These are phyloP conservation scores for Dalbergia cultrata DNA, from an alignment of 306 rosid genomes.

Conservation along the genomic window DNA sequence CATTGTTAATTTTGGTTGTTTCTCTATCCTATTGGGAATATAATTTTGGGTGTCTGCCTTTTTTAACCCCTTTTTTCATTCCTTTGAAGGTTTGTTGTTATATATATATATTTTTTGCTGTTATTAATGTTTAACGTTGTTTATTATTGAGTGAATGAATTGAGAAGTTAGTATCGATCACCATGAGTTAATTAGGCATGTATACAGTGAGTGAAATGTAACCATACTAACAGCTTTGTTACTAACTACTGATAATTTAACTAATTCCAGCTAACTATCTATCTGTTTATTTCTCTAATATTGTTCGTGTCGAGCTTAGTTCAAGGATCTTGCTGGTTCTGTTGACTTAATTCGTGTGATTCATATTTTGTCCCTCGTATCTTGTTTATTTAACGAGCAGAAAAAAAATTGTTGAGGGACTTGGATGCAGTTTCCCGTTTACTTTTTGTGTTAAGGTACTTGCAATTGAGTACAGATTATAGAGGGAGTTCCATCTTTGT, in stretches of 20 bases:
- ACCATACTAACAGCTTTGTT: too few species aligned
- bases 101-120: background rate
- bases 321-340: slow-evolving; percentile 36
- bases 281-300: background rate
- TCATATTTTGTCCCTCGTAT: too few species aligned
- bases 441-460: too few species aligned
- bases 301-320: background rate
- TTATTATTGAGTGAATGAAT: background rate
- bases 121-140: background rate
- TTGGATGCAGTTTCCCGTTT: too few species aligned
- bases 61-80: background rate
- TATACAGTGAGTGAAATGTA: too few species aligned
- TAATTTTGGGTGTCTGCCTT: slow-evolving; percentile 26
- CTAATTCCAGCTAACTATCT: too few species aligned
- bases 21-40: background rate
- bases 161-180: background rate
- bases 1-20: background rate
- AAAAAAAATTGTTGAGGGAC: too few species aligned
- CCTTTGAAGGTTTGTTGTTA: background rate
- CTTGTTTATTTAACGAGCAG: too few species aligned
- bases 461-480: too few species aligned
- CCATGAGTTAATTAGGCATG: background rate
- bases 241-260: too few species aligned
- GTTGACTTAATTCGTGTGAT: background rate
- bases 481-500: too few species aligned